phyloP scores from a whole-genome alignment of 352 stramenopile genomes.

The Globisporangium acanthophoron region DNA sequence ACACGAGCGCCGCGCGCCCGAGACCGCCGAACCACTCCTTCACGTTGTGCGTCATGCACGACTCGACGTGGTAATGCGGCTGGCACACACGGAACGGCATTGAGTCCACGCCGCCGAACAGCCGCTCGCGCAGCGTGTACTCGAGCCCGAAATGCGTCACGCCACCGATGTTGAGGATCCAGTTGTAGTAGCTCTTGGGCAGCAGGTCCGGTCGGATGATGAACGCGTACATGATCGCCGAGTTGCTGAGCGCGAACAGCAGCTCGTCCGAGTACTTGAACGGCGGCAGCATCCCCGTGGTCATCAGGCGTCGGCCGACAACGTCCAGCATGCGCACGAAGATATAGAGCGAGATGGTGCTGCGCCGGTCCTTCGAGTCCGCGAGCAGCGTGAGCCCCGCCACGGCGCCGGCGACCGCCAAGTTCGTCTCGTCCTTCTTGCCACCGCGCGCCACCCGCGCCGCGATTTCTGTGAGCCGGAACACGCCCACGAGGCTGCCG shows the following conservation, averaged over 20 bases:
- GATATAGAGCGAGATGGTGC: conserved; percentile 79
- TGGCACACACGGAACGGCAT: conserved; percentile 69
- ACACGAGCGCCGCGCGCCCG: conserved; percentile 69
- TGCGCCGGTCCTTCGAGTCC: conserved; percentile 56
- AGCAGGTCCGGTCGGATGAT: conserved; percentile 42
- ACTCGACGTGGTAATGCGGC: conserved; percentile 86
- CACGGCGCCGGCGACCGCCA: conserved; percentile 60
- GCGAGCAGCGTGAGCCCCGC: conserved; percentile 67
- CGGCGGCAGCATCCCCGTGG: conserved; percentile 38
- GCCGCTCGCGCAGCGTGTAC: conserved; percentile 56
- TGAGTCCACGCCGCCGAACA: conserved; percentile 50
- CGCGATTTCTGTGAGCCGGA: conserved; percentile 55
- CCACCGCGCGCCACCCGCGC: conserved; percentile 31
- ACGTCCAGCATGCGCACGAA: conserved; percentile 86
- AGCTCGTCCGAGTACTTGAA: conserved; percentile 65
- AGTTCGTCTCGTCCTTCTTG: conserved; percentile 45
- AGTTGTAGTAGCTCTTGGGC: conserved; percentile 74
- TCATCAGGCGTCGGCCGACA: conserved; percentile 66
- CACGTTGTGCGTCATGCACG: conserved; percentile 67
- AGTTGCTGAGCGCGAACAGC: conserved; percentile 75
- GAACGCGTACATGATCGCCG: conserved; percentile 77
- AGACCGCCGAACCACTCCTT: conserved; percentile 74
- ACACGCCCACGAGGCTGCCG: conserved; percentile 66
- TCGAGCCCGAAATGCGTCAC: conserved; percentile 72
- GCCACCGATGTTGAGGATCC: conserved; percentile 70